Base-by-base conservation (phyloP, 1,284 basidiomycete genomes). In the Xerocomus cyaneibrunnescens region DNA sequence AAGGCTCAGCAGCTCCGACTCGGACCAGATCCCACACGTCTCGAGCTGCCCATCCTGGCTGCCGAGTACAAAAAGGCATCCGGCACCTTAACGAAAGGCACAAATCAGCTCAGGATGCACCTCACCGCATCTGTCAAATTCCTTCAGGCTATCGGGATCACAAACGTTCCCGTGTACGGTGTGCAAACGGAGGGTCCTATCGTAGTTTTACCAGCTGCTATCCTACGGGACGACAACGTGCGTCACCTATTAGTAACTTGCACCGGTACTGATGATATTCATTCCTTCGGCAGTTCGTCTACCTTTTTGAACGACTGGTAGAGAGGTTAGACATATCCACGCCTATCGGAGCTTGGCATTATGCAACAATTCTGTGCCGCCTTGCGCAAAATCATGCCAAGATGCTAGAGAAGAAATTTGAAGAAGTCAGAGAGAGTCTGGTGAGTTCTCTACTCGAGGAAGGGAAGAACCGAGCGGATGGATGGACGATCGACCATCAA, bases 61-160 rank as follows among this genome's bases (percentile, higher is more conserved):
- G 55, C 25, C 28, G 50, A 57, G 27, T 47, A 56, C 40, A 56
- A 57, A 16, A 52, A 40, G 30, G 36, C 36, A 2, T 47, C 37
- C 1, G 50, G 36, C 5, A n/a, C 7, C 14, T 2, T 22, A 3
- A 31, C 23, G 17, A 47, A 56, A 19, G 41, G 45, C 1, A 57
- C 36, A 5, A 57, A 57, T 22, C 50, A 57, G 22, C 7, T 57
- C 5, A 45, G 56, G 27, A 57, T 56, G 55, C 57, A 50, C 5
- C 51, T 54, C 16, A 38, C 51, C 1, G 25, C 56, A 4, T 57
- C 50, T 2, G 35, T 58, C 38, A 56, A 56, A 21, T 57, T 54
- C 36, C 51, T 57, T 3, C 42, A 48, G 3, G 46, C 45, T 3
- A 0, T 49, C 38, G 45, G 56, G 8, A 56, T 56, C 25, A 49